Conservation (phyloP, 164 flowering plant species). For the Umbilicus rupestris region DNA sequence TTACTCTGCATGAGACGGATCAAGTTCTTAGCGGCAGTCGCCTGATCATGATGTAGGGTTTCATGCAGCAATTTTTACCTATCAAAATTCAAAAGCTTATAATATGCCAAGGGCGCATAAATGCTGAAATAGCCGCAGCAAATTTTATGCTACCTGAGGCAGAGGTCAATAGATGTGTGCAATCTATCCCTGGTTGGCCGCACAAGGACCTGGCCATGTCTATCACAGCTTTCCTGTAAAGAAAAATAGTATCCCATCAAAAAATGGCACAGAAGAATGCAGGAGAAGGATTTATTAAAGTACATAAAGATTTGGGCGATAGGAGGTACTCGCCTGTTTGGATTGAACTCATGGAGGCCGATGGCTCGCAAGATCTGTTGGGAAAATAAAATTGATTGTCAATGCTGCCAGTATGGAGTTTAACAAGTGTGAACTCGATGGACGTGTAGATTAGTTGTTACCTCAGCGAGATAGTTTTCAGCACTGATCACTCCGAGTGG, state of each 20-base stretch:
- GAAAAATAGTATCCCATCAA: not conserved
- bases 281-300: not conserved
- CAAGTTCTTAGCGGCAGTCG: slow-evolving; percentile 16
- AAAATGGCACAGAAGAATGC: not conserved
- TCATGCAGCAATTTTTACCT: slow-evolving; percentile 18
- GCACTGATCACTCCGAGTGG: slow-evolving; percentile 43
- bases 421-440: not conserved
- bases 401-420: not conserved
- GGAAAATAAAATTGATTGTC: not conserved
- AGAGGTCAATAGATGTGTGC: slow-evolving; percentile 39
- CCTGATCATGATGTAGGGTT: slow-evolving; percentile 14
- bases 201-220: slow-evolving; percentile 37
- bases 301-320: not conserved
- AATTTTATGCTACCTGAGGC: slow-evolving; percentile 41
- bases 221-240: slow-evolving; percentile 35
- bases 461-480: slow-evolving; percentile 42
- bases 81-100: not conserved
- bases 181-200: slow-evolving; percentile 34
- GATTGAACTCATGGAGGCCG: slow-evolving; percentile 45
- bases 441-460: slow-evolving; percentile 13
- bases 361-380: slow-evolving; percentile 21
- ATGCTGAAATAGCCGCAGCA: not conserved
- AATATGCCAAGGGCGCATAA: not conserved
- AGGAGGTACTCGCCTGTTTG: slow-evolving; percentile 33
- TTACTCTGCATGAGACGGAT: slow-evolving; percentile 15